Conservation (phyloP, 345 rosid species). For the Syzygium aqueum region DNA sequence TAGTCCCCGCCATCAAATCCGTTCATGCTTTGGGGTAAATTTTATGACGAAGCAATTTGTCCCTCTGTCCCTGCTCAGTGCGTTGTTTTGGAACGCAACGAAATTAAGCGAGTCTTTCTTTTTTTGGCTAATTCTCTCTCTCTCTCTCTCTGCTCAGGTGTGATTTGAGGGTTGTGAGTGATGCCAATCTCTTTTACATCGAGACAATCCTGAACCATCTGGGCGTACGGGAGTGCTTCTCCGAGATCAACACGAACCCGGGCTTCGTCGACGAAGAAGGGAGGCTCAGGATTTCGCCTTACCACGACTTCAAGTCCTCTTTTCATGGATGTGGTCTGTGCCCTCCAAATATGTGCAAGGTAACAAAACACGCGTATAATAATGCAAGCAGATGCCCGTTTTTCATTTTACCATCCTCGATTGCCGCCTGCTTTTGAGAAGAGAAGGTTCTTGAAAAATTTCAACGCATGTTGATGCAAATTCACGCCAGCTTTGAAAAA, state of each 20-base stretch:
- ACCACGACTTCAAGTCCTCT: constrained; percentile 47
- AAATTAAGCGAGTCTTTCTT: neutral
- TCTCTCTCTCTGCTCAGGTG: constrained; percentile 32
- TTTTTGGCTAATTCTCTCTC: neutral
- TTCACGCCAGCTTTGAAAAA: neutral
- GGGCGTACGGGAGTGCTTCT: constrained; percentile 53
- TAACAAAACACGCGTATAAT: constrained; percentile 1
- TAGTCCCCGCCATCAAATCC: constrained; percentile 60
- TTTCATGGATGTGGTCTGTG: constrained; percentile 66
- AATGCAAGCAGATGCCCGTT: too few relatives aligned
- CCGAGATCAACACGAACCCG: constrained; percentile 72
- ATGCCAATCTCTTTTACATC: constrained; percentile 71
- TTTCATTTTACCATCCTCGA: neutral
- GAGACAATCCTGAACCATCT: constrained; percentile 64
- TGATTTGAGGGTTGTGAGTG: constrained; percentile 74
- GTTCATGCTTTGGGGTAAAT: constrained; percentile 70
- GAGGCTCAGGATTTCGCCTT: constrained; percentile 52
- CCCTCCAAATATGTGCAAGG: constrained; percentile 98
- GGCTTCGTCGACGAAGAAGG: constrained; percentile 48
- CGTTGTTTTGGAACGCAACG: neutral
- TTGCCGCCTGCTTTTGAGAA: neutral
- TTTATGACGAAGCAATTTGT: neutral
- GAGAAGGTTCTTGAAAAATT: neutral
- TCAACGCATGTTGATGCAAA: neutral
- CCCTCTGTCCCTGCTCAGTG: neutral